Evolutionary conservation across 768 basidiomycete genomes (phyloP).

Genomic region (Mrakia gelida): DNA sequence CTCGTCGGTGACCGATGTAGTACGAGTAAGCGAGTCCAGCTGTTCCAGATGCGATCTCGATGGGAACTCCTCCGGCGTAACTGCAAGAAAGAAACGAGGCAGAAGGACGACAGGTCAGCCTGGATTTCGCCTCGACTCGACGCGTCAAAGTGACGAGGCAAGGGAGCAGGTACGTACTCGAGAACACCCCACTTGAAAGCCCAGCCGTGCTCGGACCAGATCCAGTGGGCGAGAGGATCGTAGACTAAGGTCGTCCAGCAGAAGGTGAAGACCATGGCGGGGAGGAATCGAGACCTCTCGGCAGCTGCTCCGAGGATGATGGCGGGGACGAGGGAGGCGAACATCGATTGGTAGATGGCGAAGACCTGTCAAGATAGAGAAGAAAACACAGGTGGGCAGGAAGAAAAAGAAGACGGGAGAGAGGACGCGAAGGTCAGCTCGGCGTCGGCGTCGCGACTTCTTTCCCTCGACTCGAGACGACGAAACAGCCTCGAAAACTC

Average conservation of each 20-base stretch:
- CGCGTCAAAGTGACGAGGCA: too few species aligned
- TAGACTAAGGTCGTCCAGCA: constrained; percentile 61
- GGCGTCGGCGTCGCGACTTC: background rate
- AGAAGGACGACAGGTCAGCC: background rate
- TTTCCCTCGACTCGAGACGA: background rate
- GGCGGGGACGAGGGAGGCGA: constrained; percentile 70
- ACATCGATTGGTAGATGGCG: constrained; percentile 39
- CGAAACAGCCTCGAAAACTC: constrained; percentile 42
- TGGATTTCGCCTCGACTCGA: background rate
- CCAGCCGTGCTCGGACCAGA: constrained; percentile 81
- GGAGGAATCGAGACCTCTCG: constrained; percentile 79
- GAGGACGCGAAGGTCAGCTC: background rate
- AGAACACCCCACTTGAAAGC: constrained; percentile 71
- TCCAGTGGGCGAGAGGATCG: constrained; percentile 93
- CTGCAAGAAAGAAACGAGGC: background rate
- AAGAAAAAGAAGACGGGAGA: background rate
- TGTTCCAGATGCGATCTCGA: constrained; percentile 90
- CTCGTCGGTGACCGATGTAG: constrained; percentile 84
- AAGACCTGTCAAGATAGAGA: constrained; percentile 28
- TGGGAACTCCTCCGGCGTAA: constrained; percentile 93
- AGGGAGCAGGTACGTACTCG: constrained; percentile 45
- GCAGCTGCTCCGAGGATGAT: constrained; percentile 74
- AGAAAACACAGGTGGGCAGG: too few species aligned
- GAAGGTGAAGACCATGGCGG: constrained; percentile 84
- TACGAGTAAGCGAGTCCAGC: constrained; percentile 86